A percentile compares a stretch with the other conserved stretches of the same genome.
Conservation (phyloP, 345 rosid genomes). For the Theobroma cacao region DNA sequence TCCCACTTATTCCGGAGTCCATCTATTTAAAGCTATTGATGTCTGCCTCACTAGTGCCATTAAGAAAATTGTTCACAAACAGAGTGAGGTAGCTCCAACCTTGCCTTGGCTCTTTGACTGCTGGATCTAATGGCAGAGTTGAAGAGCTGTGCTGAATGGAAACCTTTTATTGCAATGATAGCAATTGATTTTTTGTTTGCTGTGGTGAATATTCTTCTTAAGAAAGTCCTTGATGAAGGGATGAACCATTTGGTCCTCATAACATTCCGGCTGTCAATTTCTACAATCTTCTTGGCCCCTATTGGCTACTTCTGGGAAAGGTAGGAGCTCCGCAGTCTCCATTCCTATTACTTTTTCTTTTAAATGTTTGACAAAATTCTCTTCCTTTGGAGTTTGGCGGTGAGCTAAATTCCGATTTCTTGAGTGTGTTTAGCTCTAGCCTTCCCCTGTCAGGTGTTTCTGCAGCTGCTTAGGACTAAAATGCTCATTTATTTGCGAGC, state of each 20-base stretch:
- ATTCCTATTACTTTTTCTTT: slow-evolving; percentile 6
- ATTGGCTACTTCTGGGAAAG: slow-evolving; percentile 55
- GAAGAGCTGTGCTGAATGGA: slow-evolving; percentile 30
- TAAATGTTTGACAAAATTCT: background rate
- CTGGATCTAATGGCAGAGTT: slow-evolving; percentile 18
- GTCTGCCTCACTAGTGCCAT: background rate
- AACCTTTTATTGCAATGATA: slow-evolving; percentile 46
- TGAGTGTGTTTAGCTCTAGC: background rate
- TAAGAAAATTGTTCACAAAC: background rate
- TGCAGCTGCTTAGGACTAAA: background rate
- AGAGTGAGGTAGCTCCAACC: background rate
- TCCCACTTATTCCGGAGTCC: slow-evolving; percentile 36
- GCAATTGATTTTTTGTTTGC: slow-evolving; percentile 50
- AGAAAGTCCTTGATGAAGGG: slow-evolving; percentile 54
- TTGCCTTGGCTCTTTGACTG: background rate
- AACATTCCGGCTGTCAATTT: slow-evolving; percentile 56
- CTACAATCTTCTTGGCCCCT: slow-evolving; percentile 57
- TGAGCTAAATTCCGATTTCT: background rate
- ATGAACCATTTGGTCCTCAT: slow-evolving; percentile 51
- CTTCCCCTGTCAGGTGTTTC: background rate
- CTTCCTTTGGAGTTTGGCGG: background rate
- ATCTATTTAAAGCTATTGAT: slow-evolving; percentile 17
- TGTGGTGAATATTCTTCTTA: slow-evolving; percentile 52
- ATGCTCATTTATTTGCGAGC: background rate
- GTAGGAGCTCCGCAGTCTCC: slow-evolving; percentile 23